Percentiles rank a stretch among this genome's conserved stretches.
These are phyloP conservation scores for Coemansia sp. DNA, from an alignment of 192 early-diverging fungal species.

Conservation along the genomic window DNA sequence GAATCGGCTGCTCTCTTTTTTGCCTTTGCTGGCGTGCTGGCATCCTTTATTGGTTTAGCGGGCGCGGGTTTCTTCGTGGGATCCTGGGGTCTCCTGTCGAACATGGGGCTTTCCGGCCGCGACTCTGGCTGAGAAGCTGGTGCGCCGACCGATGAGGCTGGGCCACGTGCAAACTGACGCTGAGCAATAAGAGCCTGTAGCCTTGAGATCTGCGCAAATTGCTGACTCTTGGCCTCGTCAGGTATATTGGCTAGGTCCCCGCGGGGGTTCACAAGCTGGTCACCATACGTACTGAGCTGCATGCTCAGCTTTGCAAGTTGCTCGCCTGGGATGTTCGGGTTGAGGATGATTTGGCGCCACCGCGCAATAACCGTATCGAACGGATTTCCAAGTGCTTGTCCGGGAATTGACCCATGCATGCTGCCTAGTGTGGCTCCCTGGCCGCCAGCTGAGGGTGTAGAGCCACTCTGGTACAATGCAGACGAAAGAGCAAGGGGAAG, in stretches of 20 bases:
- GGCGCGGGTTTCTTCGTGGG: slow-evolving; percentile 14
- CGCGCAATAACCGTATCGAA: slow-evolving; percentile 32
- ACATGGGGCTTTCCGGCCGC: slow-evolving; percentile 32
- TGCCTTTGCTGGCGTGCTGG: slow-evolving; percentile 1
- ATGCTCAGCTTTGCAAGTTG: slow-evolving; percentile 44
- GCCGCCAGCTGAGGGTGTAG: background rate
- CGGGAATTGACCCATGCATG: background rate
- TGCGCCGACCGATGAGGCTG: background rate
- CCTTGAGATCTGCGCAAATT: slow-evolving; percentile 40
- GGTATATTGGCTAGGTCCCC: slow-evolving; percentile 19
- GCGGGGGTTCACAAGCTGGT: slow-evolving; percentile 12
- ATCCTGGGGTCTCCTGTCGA: slow-evolving; percentile 15
- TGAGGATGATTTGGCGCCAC: slow-evolving; percentile 48
- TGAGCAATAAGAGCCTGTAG: slow-evolving; percentile 49
- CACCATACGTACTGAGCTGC: slow-evolving; percentile 47
- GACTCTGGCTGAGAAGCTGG: slow-evolving; percentile 25
- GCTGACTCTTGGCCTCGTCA: slow-evolving; percentile 36
- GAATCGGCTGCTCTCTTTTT: slow-evolving; percentile 36
- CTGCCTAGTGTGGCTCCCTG: background rate
- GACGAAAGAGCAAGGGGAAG: slow-evolving; percentile 9
- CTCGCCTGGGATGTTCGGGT: slow-evolving; percentile 31
- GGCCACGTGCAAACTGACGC: slow-evolving; percentile 32
- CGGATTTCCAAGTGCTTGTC: background rate
- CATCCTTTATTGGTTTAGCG: background rate
- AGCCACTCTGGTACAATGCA: slow-evolving; percentile 9